These are phyloP conservation scores for Penicillium odoratum DNA, from an alignment of 495 filamentous ascomycete species.

Conservation along the genomic window DNA sequence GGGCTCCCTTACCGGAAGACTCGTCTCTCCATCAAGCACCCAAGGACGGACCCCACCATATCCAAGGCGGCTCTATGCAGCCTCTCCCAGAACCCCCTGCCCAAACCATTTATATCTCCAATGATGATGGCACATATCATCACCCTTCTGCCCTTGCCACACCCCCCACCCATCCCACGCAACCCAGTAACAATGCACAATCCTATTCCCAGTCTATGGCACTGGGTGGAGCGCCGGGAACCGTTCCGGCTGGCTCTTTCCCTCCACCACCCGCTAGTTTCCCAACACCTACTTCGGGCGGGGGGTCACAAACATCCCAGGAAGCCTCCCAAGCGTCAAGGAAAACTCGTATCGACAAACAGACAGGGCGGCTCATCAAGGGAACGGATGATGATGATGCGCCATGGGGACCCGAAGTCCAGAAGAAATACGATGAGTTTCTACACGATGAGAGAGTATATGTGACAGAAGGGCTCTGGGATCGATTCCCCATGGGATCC, in stretches of 20 bases:
- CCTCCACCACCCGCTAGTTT: constrained; percentile 58
- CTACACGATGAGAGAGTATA: constrained; percentile 74
- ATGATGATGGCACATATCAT: constrained; percentile 59
- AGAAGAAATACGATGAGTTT: constrained; percentile 82
- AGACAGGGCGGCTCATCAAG: constrained; percentile 26
- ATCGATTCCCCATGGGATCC: constrained; percentile 83
- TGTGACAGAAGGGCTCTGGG: constrained; percentile 89
- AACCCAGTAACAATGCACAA: constrained; percentile 44
- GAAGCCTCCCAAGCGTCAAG: constrained; percentile 33
- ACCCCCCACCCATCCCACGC: constrained; percentile 35
- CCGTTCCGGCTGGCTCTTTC: constrained; percentile 52
- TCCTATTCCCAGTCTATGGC: constrained; percentile 48
- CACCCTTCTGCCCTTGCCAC: constrained; percentile 39
- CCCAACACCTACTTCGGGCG: constrained; percentile 34
- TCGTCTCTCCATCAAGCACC: constrained; percentile 38
- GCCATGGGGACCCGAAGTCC: constrained; percentile 59
- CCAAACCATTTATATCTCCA: constrained; percentile 56
- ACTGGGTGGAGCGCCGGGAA: constrained; percentile 53
- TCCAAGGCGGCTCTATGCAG: constrained; percentile 46
- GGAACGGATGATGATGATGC: constrained; percentile 50
- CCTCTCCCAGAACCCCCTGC: constrained; percentile 56
- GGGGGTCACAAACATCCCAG: constrained; percentile 36
- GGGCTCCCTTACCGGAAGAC: constrained; percentile 31
- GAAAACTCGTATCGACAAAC: constrained; percentile 34
- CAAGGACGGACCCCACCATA: constrained; percentile 37